A percentile compares a stretch with the other conserved stretches of the same genome.
phyloP scores from a whole-genome alignment of 2,329 filamentous ascomycete species.

The Stenocarpella maydis region DNA sequence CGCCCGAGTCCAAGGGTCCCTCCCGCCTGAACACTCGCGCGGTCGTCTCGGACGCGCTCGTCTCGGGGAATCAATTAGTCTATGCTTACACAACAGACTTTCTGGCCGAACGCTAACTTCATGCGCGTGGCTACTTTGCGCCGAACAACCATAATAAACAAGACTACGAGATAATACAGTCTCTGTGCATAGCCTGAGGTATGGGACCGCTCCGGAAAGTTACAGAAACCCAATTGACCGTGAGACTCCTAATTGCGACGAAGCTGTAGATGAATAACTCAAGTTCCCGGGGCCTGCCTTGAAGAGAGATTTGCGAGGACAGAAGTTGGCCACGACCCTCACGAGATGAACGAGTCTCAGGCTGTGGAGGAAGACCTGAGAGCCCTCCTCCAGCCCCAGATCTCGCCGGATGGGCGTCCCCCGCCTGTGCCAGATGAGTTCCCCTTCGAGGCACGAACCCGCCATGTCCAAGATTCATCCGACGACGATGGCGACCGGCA shows the following conservation, averaged over 20 bases:
- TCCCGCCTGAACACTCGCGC: neutral
- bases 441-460: constrained; percentile 8
- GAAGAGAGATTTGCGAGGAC: constrained; percentile 23
- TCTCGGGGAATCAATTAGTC: constrained; percentile 1
- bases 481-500: constrained; percentile 25
- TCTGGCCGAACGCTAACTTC: constrained; percentile 1
- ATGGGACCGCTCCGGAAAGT: neutral
- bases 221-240: neutral
- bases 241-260: constrained; percentile 11
- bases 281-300: neutral
- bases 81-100: neutral
- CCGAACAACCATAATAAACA: neutral
- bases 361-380: constrained; percentile 32
- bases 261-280: constrained; percentile 19
- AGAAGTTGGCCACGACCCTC: neutral
- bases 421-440: constrained; percentile 20
- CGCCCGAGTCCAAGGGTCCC: neutral
- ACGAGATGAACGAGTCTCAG: constrained; percentile 23
- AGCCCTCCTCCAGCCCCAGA: constrained; percentile 33
- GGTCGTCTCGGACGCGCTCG: constrained; percentile 19
- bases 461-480: constrained; percentile 15
- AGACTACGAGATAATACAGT: neutral
- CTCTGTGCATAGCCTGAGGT: neutral
- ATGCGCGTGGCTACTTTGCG: neutral
- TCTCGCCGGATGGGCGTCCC: neutral